Evolutionary conservation across 2,329 filamentous ascomycete species (phyloP).

Genomic region (Xylariaceae sp.): DNA sequence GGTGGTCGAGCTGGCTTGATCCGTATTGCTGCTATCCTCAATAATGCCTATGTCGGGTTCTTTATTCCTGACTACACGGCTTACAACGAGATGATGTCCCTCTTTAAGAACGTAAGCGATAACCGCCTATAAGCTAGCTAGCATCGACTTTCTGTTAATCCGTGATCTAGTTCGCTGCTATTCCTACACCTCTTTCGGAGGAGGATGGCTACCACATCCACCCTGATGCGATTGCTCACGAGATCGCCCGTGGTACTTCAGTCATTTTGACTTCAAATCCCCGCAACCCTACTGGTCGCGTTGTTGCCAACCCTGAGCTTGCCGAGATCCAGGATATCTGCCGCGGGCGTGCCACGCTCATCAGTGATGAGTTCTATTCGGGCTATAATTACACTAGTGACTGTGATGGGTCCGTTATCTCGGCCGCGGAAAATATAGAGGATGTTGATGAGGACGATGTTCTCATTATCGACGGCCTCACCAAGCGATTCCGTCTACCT

Average conservation of each 20-base stretch:
- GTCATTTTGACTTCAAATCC: slow-evolving; percentile 95
- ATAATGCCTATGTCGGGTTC: slow-evolving; percentile 88
- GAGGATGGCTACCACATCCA: slow-evolving; percentile 91
- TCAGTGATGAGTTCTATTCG: slow-evolving; percentile 95
- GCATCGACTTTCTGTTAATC: slow-evolving; percentile 16
- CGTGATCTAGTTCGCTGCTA: slow-evolving; percentile 65
- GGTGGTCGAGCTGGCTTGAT: slow-evolving; percentile 90
- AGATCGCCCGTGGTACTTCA: slow-evolving; percentile 78
- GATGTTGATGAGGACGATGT: slow-evolving; percentile 90
- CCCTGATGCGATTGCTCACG: slow-evolving; percentile 85
- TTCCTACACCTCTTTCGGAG: slow-evolving; percentile 78
- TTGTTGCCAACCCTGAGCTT: slow-evolving; percentile 79
- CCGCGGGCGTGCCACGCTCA: slow-evolving; percentile 82
- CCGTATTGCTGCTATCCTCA: slow-evolving; percentile 87
- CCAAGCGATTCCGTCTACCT: slow-evolving; percentile 92
- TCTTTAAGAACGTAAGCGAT: slow-evolving; percentile 75
- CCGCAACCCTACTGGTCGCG: slow-evolving; percentile 86
- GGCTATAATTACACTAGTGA: slow-evolving; percentile 93
- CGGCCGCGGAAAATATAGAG: slow-evolving; percentile 81
- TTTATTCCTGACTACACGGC: slow-evolving; percentile 95
- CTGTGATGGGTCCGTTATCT: slow-evolving; percentile 87
- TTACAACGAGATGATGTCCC: slow-evolving; percentile 93
- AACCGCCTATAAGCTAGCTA: not conserved
- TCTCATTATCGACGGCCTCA: slow-evolving; percentile 90
- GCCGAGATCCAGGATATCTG: slow-evolving; percentile 90